Conservation (phyloP, 1,284 basidiomycete species). For the Ceratobasidium sp. region DNA sequence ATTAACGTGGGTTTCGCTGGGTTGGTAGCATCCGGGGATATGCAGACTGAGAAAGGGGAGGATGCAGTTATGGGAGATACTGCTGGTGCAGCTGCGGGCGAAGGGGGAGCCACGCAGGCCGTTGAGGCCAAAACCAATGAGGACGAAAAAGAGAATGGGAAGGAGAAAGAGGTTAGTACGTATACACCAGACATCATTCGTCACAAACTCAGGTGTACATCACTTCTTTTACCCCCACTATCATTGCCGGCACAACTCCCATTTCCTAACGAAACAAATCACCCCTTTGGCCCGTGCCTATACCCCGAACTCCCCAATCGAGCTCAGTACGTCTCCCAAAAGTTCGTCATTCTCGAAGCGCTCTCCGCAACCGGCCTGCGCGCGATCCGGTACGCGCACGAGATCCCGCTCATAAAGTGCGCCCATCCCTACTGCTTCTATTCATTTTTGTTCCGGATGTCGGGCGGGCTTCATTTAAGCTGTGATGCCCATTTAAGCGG, state of each 20-base stretch:
- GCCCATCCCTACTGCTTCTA: constrained; percentile 47
- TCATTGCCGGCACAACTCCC: neutral
- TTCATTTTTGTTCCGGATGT: constrained; percentile 6
- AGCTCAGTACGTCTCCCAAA: constrained; percentile 65
- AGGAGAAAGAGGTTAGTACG: constrained; percentile 22
- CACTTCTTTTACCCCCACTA: neutral
- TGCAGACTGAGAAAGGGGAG: constrained; percentile 51
- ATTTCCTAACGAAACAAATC: neutral
- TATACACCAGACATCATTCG: neutral
- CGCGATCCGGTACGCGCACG: constrained; percentile 97
- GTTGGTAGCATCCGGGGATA: constrained; percentile 49
- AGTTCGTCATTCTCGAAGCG: constrained; percentile 90
- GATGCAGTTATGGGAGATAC: neutral
- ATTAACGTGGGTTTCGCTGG: constrained; percentile 59
- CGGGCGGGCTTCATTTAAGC: constrained; percentile 9
- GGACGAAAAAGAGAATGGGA: constrained; percentile 1
- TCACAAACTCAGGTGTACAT: neutral
- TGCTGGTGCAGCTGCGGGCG: neutral
- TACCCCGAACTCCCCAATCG: neutral
- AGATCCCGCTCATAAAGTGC: constrained; percentile 91
- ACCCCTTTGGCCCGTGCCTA: neutral
- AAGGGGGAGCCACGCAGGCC: constrained; percentile 26
- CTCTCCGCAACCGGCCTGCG: constrained; percentile 95
- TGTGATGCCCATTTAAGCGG: neutral
- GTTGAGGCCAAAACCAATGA: constrained; percentile 14